Evolutionary conservation across 2,329 filamentous ascomycete genomes (phyloP).

Genomic region (Ustilaginoidea virens): DNA sequence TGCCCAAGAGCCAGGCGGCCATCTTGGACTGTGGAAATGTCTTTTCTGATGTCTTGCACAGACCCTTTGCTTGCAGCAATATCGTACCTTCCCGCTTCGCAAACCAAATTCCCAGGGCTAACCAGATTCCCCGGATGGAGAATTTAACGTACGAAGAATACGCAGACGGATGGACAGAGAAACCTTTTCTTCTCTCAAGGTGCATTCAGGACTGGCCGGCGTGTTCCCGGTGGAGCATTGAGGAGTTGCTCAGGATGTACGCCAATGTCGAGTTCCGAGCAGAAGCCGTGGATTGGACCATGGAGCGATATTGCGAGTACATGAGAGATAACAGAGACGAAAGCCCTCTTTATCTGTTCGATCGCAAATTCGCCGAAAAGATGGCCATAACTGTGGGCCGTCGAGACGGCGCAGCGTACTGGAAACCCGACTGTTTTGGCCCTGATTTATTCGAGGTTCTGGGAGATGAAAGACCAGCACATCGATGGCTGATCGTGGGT

Average conservation of each 20-base stretch:
- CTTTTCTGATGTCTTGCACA: conserved; percentile 80
- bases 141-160: conserved; percentile 62
- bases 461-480: conserved; percentile 63
- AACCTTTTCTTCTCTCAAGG: conserved; percentile 73
- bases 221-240: conserved; percentile 57
- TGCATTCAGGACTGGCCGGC: conserved; percentile 74
- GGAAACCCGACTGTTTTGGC: conserved; percentile 71
- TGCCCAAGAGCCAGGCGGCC: conserved; percentile 33
- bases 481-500: conserved; percentile 85
- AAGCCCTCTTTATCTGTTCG: conserved; percentile 85
- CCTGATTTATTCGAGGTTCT: conserved; percentile 74
- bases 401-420: conserved; percentile 44
- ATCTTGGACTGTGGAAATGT: conserved; percentile 59
- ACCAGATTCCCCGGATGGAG: conserved; percentile 55
- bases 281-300: conserved; percentile 85
- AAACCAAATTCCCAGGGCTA: conserved; percentile 53
- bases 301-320: conserved; percentile 68
- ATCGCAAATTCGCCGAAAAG: conserved; percentile 73
- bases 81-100: conserved; percentile 52
- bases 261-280: conserved; percentile 60
- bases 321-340: conserved; percentile 71
- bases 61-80: conserved; percentile 80
- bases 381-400: conserved; percentile 55
- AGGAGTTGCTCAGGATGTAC: conserved; percentile 50
- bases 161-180: conserved; percentile 56